Percentiles rank a stretch among this genome's conserved stretches.
phyloP scores from a whole-genome alignment of 306 rosid genomes.

The Alnus glutinosa region DNA sequence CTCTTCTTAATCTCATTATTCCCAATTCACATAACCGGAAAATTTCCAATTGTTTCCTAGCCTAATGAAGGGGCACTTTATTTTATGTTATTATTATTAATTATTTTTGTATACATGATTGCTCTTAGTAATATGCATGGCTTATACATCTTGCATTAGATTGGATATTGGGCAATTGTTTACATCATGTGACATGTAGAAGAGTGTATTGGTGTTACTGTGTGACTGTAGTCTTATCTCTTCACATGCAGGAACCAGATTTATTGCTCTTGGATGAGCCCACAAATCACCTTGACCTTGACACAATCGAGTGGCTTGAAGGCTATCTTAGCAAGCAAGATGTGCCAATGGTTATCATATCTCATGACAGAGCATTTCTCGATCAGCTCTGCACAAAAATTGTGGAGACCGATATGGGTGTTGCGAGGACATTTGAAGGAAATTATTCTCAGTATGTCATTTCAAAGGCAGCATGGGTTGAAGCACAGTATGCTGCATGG shows the following conservation, averaged over 20 bases:
- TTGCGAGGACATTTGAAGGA: constrained; percentile 78
- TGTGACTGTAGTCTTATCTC: constrained; percentile 15
- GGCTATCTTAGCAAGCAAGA: constrained; percentile 83
- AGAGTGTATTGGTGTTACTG: constrained; percentile 11
- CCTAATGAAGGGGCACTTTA: neutral
- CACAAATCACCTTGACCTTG: constrained; percentile 95
- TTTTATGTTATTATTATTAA: neutral
- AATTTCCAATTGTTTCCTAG: neutral
- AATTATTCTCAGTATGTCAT: constrained; percentile 79
- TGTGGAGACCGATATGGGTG: constrained; percentile 98
- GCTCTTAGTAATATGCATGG: constrained; percentile 1
- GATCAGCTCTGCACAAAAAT: constrained; percentile 97
- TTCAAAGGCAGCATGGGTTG: constrained; percentile 86
- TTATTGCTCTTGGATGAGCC: constrained; percentile 91
- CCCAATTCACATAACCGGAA: neutral
- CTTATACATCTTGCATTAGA: neutral
- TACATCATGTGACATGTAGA: constrained; percentile 11
- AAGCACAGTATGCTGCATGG: constrained; percentile 90
- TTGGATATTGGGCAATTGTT: constrained; percentile 13
- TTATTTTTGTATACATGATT: neutral
- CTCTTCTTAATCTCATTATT: neutral
- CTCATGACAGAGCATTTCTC: constrained; percentile 97
- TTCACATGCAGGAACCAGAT: constrained; percentile 85
- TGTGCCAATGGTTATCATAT: constrained; percentile 97
- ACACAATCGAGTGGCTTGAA: constrained; percentile 98